Percentiles rank a stretch among this genome's conserved stretches.
Conservation (phyloP, 2,329 filamentous ascomycete species). For the Pyrenophora seminiperda region DNA sequence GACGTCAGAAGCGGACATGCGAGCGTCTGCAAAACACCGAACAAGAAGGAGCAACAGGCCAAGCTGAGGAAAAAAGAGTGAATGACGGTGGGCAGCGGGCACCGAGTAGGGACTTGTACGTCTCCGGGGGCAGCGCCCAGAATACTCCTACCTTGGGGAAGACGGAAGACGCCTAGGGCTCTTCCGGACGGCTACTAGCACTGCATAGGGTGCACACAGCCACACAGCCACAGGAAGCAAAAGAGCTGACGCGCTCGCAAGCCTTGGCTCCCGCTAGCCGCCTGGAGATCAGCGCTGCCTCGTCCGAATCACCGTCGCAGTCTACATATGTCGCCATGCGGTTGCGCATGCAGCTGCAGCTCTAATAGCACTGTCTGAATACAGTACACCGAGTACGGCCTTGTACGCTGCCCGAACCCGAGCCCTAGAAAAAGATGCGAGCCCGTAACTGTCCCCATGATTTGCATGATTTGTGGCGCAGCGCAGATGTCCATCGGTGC, state of each 20-base stretch:
- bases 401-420: conserved; percentile 1
- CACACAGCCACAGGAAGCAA: conserved; percentile 19
- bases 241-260: conserved; percentile 21
- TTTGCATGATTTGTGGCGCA: conserved; percentile 3
- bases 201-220: conserved; percentile 12
- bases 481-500: conserved; percentile 6
- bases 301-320: conserved; percentile 6
- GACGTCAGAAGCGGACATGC: conserved; percentile 30
- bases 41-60: conserved; percentile 28
- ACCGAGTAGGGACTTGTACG: conserved; percentile 12
- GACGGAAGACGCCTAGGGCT: conserved; percentile 11
- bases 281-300: conserved; percentile 16
- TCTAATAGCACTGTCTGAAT: neutral
- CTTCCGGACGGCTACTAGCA: conserved; percentile 5
- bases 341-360: conserved; percentile 5
- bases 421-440: neutral
- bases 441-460: conserved; percentile 1
- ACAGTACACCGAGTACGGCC: neutral
- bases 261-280: conserved; percentile 23
- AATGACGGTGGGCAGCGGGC: conserved; percentile 5
- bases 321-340: conserved; percentile 7
- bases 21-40: conserved; percentile 35
- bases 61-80: conserved; percentile 19
- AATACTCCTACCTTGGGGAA: conserved; percentile 1
- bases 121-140: conserved; percentile 19